A percentile compares a stretch with the other conserved stretches of the same genome.
phyloP scores from a whole-genome alignment of 2,329 filamentous ascomycete genomes.

The Aureobasidium sp. region DNA sequence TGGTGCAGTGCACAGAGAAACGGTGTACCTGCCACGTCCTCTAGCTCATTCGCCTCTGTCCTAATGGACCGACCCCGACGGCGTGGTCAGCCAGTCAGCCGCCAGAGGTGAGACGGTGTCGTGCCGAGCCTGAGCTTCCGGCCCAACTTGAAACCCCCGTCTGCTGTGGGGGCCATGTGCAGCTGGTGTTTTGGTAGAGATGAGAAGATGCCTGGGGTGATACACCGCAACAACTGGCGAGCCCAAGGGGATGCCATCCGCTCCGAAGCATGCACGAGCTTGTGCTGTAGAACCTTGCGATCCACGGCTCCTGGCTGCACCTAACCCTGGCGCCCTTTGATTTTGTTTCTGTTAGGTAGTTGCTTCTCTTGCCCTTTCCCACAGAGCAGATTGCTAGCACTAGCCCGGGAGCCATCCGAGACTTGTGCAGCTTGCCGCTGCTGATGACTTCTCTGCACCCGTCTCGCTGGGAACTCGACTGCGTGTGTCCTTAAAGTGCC shows the following conservation, averaged over 20 bases:
- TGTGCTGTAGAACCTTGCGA: conserved; percentile 15
- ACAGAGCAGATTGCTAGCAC: conserved; percentile 10
- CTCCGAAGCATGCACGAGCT: conserved; percentile 13
- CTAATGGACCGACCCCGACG: conserved; percentile 7
- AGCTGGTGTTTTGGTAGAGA: conserved; percentile 1
- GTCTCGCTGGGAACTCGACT: conserved; percentile 14
- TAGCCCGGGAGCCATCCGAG: conserved; percentile 17
- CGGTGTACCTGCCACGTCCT: conserved; percentile 15
- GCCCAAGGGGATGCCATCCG: conserved; percentile 3
- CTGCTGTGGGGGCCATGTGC: conserved; percentile 13
- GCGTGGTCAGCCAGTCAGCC: conserved; percentile 15
- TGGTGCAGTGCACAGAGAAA: conserved; percentile 12
- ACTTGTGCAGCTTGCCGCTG: conserved; percentile 16
- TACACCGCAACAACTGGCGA: conserved; percentile 9
- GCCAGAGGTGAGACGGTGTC: conserved; percentile 15
- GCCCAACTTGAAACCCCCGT: conserved; percentile 15
- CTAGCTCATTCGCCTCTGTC: conserved; percentile 10
- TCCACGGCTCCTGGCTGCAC: conserved; percentile 15
- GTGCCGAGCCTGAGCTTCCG: conserved; percentile 15
- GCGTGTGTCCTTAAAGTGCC: conserved; percentile 16
- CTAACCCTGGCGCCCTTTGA: conserved; percentile 8
- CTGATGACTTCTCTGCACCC: conserved; percentile 16
- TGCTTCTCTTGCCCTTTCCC: conserved; percentile 11
- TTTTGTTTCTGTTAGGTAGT: neutral
- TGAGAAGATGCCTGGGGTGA: conserved; percentile 2